These are phyloP conservation scores for Chiua virens DNA, from an alignment of 768 basidiomycete genomes.

Conservation along the genomic window DNA sequence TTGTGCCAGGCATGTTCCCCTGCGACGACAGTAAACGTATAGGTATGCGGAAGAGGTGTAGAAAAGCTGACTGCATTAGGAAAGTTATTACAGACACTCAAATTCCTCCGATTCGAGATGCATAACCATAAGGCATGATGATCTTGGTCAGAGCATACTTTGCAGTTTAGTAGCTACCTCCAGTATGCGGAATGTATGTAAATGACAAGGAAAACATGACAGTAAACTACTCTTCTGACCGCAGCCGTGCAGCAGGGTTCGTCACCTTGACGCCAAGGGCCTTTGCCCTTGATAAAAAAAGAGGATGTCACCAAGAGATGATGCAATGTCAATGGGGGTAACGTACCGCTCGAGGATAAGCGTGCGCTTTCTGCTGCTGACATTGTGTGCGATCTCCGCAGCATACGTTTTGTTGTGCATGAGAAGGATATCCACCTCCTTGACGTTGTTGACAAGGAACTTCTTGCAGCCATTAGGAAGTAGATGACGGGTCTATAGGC, in stretches of 20 bases:
- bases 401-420: slow-evolving; percentile 98
- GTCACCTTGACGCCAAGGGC: slow-evolving; percentile 90
- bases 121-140: slow-evolving; percentile 14
- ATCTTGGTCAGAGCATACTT: slow-evolving; percentile 42
- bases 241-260: slow-evolving; percentile 88
- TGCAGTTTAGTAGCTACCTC: slow-evolving; percentile 40
- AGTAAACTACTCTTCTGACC: slow-evolving; percentile 84
- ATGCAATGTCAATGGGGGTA: slow-evolving; percentile 13
- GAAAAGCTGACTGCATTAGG: slow-evolving; percentile 27
- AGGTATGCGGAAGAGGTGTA: slow-evolving; percentile 16
- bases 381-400: slow-evolving; percentile 95
- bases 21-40: slow-evolving; percentile 7
- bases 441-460: slow-evolving; percentile 90
- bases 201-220: slow-evolving; percentile 36
- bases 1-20: slow-evolving; percentile 25
- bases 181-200: slow-evolving; percentile 52
- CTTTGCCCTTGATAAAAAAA: slow-evolving; percentile 59
- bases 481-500: slow-evolving; percentile 79
- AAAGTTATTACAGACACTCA: slow-evolving; percentile 1
- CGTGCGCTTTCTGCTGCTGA: slow-evolving; percentile 93
- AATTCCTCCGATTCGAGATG: not conserved
- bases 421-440: slow-evolving; percentile 91
- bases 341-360: slow-evolving; percentile 81
- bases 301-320: slow-evolving; percentile 8
- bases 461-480: slow-evolving; percentile 97